Percentiles rank a stretch among this genome's conserved stretches.
These are phyloP conservation scores for Adansonia digitata DNA, from an alignment of 345 rosid genomes.

Conservation along the genomic window DNA sequence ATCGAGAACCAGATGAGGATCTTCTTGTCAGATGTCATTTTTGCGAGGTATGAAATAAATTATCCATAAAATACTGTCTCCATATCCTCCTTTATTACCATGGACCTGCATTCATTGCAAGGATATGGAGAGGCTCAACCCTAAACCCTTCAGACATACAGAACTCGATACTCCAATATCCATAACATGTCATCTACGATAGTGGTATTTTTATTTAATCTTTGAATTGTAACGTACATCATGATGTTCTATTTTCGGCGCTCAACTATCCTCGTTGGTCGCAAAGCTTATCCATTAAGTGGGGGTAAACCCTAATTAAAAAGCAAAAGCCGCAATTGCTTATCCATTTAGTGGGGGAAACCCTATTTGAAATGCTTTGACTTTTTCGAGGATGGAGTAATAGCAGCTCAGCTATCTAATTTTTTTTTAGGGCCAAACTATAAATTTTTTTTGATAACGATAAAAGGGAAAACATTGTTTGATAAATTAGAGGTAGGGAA, in stretches of 20 bases:
- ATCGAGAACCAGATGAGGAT: conserved; percentile 71
- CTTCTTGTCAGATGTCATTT: conserved; percentile 62
- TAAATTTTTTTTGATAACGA: too few species aligned
- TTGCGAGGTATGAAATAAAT: conserved; percentile 53
- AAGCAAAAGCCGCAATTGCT: too few species aligned
- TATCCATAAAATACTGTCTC: conserved; percentile 73
- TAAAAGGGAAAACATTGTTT: too few species aligned
- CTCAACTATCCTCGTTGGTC: background rate
- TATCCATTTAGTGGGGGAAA: too few species aligned
- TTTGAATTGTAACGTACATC: background rate
- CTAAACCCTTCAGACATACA: conserved; percentile 16
- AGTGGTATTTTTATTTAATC: background rate
- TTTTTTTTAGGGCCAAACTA: too few species aligned
- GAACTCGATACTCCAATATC: background rate
- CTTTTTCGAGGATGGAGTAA: too few species aligned
- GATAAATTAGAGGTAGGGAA: too few species aligned
- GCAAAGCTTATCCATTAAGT: too few species aligned
- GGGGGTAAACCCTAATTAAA: too few species aligned
- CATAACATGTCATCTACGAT: background rate
- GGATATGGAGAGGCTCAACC: conserved; percentile 55
- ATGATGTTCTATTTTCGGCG: background rate
- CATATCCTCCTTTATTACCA: conserved; percentile 73
- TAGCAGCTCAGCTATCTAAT: too few species aligned
- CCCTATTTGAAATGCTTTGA: too few species aligned
- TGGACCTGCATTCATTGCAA: conserved; percentile 87